Evolutionary conservation across 1,284 basidiomycete genomes (phyloP).

Genomic region (Apiotrichum brassicae): DNA sequence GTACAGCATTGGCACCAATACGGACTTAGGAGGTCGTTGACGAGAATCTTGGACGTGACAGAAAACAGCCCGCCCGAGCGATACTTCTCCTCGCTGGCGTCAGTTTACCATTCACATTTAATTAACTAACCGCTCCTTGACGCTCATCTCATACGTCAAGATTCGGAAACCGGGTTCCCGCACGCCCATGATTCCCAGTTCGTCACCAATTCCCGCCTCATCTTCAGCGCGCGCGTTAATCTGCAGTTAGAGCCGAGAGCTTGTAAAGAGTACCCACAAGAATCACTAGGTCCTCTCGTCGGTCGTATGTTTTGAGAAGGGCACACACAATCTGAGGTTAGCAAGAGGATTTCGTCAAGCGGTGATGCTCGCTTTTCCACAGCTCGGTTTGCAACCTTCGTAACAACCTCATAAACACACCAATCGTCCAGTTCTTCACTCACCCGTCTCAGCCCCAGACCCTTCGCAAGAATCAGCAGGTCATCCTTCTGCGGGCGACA

Average conservation of each 20-base stretch:
- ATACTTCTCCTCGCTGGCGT: conserved; percentile 70
- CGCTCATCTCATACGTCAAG: conserved; percentile 75
- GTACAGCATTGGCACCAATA: background rate
- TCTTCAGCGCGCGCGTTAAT: conserved; percentile 77
- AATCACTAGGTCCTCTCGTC: conserved; percentile 74
- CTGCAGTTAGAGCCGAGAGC: conserved; percentile 13
- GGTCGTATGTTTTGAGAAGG: conserved; percentile 84
- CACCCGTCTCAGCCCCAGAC: conserved; percentile 66
- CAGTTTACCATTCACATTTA: background rate
- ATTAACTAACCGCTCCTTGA: conserved; percentile 66
- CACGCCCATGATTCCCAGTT: conserved; percentile 86
- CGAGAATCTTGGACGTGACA: conserved; percentile 87
- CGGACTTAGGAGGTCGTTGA: conserved; percentile 82
- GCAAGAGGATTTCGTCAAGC: background rate
- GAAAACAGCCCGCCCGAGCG: conserved; percentile 81
- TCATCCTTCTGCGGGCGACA: conserved; percentile 66
- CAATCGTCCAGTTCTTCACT: conserved; percentile 5
- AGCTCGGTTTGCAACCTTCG: no score
- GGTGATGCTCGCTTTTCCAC: no score
- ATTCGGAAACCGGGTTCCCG: conserved; percentile 75
- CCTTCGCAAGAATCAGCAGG: conserved; percentile 75
- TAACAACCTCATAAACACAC: no score
- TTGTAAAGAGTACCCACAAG: conserved; percentile 52
- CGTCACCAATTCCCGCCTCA: conserved; percentile 84
- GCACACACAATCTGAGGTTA: conserved; percentile 63